Evolutionary conservation across 2,329 filamentous ascomycete genomes (phyloP).

Genomic region (Cyanodermella asteris): DNA sequence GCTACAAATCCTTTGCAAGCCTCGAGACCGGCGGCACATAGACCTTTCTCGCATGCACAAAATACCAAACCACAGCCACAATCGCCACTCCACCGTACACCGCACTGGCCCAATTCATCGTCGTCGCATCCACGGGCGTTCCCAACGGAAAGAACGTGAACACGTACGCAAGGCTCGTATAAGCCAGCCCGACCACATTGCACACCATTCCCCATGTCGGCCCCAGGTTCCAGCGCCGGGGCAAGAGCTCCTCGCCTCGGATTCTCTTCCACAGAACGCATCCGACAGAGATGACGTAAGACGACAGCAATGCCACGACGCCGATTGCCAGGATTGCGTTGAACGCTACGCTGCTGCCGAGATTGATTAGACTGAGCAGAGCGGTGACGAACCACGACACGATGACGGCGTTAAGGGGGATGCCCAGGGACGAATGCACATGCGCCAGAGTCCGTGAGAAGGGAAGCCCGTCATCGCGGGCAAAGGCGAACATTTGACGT

Average conservation of each 20-base stretch:
- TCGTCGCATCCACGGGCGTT: constrained; percentile 12
- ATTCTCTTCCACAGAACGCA: constrained; percentile 25
- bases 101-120: constrained; percentile 27
- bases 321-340: constrained; percentile 22
- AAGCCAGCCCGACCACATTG: constrained; percentile 19
- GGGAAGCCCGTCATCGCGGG: constrained; percentile 19
- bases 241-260: constrained; percentile 19
- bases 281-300: constrained; percentile 24
- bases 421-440: constrained; percentile 17
- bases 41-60: constrained; percentile 16
- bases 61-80: constrained; percentile 22
- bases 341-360: constrained; percentile 25
- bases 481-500: constrained; percentile 34
- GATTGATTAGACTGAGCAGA: constrained; percentile 29
- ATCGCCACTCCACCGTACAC: constrained; percentile 24
- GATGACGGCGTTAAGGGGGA: constrained; percentile 26
- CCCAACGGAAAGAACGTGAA: constrained; percentile 24
- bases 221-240: constrained; percentile 24
- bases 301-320: constrained; percentile 18
- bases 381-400: constrained; percentile 22
- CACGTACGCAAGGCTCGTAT: constrained; percentile 18
- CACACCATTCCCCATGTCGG: constrained; percentile 21
- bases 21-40: constrained; percentile 18
- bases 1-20: constrained; percentile 4
- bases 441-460: constrained; percentile 17